Base-by-base conservation (phyloP, 2,329 filamentous ascomycete species). In the Aspergillus luchuensis region DNA sequence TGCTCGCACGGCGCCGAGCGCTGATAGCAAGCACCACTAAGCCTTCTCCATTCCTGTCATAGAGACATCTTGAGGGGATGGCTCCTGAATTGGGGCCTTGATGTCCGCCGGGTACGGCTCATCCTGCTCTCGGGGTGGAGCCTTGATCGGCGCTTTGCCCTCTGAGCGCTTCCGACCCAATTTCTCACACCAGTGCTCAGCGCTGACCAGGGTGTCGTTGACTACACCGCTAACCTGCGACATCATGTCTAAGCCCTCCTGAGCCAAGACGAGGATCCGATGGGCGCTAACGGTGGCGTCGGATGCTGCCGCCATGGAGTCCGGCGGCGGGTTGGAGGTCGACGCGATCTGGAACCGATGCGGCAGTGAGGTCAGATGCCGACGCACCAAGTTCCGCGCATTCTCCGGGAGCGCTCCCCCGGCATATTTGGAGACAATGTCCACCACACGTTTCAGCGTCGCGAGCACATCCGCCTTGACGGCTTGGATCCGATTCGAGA, bases 221-320 rank as follows among this genome's bases (percentile, higher is more conserved):
- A 98, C 84, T 2, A 97, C 91, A 5, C 89, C 87, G 43, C 89
- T 95, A 53, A 99, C 92, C 74, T 97, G 92, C 1, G 87, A 85
- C 84, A 98, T 92, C 89, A 98, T 97, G 68, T 97, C 92, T 13
- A 98, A 81, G 0, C 93, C 92, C 74, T 98, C 94, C 70, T 90
- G 90, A 6, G 94, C 94, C 55, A 98, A 86, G 1, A 95, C 87
- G 11, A 98, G 80, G 58, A 96, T 92, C 43, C 90, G 85, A 67
- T 92, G 89, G 0, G 91, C 92, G 55, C 80, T 80, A 15, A 81
- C 76, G 10, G 82, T 82, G 17, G 83, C 82, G 47, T 83, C 81
- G 1, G 76, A 76, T 11, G 71, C 67, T 15, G 73, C 67, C 6
- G 67, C 67, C 1, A 72, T 66, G 1, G 73, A 74, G 8, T 77